Base-by-base conservation (phyloP, 1,139 yeast genomes). In the Yamadazyma epiphylla region DNA sequence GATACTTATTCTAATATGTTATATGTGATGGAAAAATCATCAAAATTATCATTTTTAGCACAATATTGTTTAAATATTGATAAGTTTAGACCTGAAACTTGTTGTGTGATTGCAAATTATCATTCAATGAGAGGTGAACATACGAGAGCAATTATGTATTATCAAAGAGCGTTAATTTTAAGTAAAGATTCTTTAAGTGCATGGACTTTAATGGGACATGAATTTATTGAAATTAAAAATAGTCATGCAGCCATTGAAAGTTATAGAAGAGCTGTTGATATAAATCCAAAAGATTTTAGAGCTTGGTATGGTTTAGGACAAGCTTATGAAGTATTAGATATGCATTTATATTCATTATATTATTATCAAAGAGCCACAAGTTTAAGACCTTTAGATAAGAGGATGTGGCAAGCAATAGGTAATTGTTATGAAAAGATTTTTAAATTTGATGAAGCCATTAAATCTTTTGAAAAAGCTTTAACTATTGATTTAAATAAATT, bases 281-380 rank as follows among this genome's bases (percentile, higher is more conserved):
- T 89, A 5, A 87, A 87, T 48, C 76, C 80, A 26, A 81, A 84
- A 49, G 98, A 94, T 55, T 94, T 85, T 55, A 69, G 96, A 31
- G 98, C 98, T 0, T 94, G 98, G 99, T 91, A 91, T 56, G 98
- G 98, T 1, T 65, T 94, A 32, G 99, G 98, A 0, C 98, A 91
- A 56, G 97, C 98, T 1, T 94, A 94, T 52, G 98, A 94, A 54
- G 95, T 94, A 12, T 64, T 91, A 36, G 97, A 91, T 46, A 89
- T 89, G 96, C 94, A 86, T 53, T 68, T 87, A 44, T 94, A 89
- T 50, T 91, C 97, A 0, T 64, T 89, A 24, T 89, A 88, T 55
- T 91, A 94, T 53, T 94, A 87, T 52, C 96, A 91, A 57, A 70
- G 86, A 29, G 96, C 97, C 0, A 84, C 96, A 24, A 76, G 86